Evolutionary conservation across 371 early-diverging fungal species (phyloP).

Genomic region (Cladochytrium tenue): DNA sequence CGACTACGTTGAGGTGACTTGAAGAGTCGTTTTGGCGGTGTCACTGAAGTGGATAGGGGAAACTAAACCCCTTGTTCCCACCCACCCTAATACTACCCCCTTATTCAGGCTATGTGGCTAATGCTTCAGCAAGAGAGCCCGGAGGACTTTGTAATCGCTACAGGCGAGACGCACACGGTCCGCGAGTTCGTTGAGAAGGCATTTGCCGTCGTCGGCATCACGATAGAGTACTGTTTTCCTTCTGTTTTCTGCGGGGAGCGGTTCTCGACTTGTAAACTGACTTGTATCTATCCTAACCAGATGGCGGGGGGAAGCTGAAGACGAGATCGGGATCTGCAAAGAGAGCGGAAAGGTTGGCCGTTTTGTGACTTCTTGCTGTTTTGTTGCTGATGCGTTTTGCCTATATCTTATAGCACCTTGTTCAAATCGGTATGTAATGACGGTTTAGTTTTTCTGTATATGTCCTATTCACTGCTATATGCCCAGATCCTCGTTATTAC

Average conservation of each 20-base stretch:
- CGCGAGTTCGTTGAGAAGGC: conserved; percentile 80
- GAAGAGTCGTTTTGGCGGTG: not conserved
- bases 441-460: not conserved
- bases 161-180: conserved; percentile 85
- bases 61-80: conserved; percentile 8
- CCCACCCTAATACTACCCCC: not conserved
- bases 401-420: no score
- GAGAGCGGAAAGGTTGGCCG: conserved; percentile 71
- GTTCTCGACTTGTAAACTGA: not conserved
- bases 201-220: conserved; percentile 68
- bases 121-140: conserved; percentile 81
- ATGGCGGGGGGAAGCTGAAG: conserved; percentile 78
- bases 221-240: conserved; percentile 46
- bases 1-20: conserved; percentile 67
- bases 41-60: not conserved
- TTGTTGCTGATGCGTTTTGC: no score
- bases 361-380: no score
- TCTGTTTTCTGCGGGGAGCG: not conserved
- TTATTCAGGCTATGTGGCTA: conserved; percentile 75
- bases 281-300: conserved; percentile 3
- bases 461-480: conserved; percentile 14
- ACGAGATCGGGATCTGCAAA: conserved; percentile 70
- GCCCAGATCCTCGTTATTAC: conserved; percentile 77
- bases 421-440: conserved; percentile 21
- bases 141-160: conserved; percentile 82